Evolutionary conservation across 345 rosid genomes (phyloP).

Genomic region (Euphorbia pulcherrima): DNA sequence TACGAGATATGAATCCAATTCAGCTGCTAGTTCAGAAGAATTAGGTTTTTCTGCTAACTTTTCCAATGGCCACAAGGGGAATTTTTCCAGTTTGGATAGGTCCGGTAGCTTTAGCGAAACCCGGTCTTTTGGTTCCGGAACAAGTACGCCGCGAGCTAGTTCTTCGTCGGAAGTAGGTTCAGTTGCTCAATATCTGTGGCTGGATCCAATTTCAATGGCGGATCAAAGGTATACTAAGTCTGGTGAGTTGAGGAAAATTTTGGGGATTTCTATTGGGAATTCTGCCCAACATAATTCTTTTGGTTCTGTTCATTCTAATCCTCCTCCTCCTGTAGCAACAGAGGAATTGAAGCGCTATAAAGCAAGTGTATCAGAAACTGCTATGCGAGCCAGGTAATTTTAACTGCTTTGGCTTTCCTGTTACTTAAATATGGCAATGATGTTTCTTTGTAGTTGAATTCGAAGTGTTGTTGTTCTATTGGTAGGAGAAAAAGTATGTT

Average conservation of each 20-base stretch:
- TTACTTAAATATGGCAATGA: neutral
- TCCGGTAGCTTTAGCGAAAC: slow-evolving; percentile 48
- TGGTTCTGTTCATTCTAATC: slow-evolving; percentile 42
- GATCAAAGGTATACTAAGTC: slow-evolving; percentile 33
- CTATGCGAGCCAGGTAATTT: slow-evolving; percentile 43
- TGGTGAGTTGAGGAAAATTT: slow-evolving; percentile 43
- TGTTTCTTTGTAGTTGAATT: slow-evolving; percentile 12
- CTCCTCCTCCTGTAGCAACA: slow-evolving; percentile 33
- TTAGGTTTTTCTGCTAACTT: slow-evolving; percentile 36
- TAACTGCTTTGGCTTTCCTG: neutral
- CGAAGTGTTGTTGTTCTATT: neutral
- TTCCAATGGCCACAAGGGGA: slow-evolving; percentile 44
- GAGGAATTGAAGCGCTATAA: slow-evolving; percentile 52
- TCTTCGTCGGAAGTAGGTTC: slow-evolving; percentile 25
- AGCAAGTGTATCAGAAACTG: slow-evolving; percentile 30
- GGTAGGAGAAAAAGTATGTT: neutral
- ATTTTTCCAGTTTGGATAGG: slow-evolving; percentile 40
- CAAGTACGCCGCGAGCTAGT: slow-evolving; percentile 32
- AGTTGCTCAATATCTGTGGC: slow-evolving; percentile 26
- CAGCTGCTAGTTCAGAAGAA: slow-evolving; percentile 39
- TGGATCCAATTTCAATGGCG: slow-evolving; percentile 49
- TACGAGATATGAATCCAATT: slow-evolving; percentile 41
- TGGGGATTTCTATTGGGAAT: slow-evolving; percentile 42
- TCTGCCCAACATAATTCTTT: slow-evolving; percentile 38
- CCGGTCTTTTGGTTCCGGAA: slow-evolving; percentile 34